Base-by-base conservation (phyloP, 1,284 basidiomycete genomes). In the Papiliotrema nemorosa region DNA sequence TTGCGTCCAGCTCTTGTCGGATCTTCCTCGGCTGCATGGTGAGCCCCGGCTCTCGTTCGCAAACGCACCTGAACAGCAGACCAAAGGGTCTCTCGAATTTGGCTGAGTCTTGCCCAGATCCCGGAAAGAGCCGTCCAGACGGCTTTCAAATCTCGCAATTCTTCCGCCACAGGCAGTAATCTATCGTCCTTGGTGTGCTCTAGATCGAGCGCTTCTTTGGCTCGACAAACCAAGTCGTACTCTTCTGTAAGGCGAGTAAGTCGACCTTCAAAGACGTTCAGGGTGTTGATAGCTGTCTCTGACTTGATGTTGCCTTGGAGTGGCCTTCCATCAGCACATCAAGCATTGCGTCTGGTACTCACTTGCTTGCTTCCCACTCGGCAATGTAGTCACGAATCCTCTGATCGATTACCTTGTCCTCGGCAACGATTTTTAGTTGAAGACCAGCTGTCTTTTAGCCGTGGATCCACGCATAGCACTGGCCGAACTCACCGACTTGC, bases 91-190 rank as follows among this genome's bases (percentile, higher is more conserved):
- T 97, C 93, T 51, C 88, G 80, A 45, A 98, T 76, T 70, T 97
- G 94, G 50, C 81, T 81, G 49, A 98, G 86, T 72, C 97, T 91
- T 55, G 82, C 86, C 93, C 94, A 97, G 44, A 97, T 88, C 1
- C 96, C 96, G 0, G 93, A 94, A 33, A 99, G 81, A 6, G 96
- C 96, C 0, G 92, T 97, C 96, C 96, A 99, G 21, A 98, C 96
- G 0, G 90, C 90, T 75, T 97, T 97, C 60, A 99, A 81, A 69
- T 98, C 96, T 51, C 87, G 85, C 48, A 98, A 75, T 75, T 99
- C 96, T 71, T 98, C 96, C 49, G 90, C 87, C 5, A 97, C 85
- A 9, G 93, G 92, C 55, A 90, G 88, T 45, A 98, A 80, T 43
- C 91, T 87, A 54, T 91, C 90, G 69, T 97, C 91, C 44, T 86